A percentile compares a stretch with the other conserved stretches of the same genome.
Conservation (phyloP, 2,329 filamentous ascomycete species). For the Biscogniauxia sp. region DNA sequence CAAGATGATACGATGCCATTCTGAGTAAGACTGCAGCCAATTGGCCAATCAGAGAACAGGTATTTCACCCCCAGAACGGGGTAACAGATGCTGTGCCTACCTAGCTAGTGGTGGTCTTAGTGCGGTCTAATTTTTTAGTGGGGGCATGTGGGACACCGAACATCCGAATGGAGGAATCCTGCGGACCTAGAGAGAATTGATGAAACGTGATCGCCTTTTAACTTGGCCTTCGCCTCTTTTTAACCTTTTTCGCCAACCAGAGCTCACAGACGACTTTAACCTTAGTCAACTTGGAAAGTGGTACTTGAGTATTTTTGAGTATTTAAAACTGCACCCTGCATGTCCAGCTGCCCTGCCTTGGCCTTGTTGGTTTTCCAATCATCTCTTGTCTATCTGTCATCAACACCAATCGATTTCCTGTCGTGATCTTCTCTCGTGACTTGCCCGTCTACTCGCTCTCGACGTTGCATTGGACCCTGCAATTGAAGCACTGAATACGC, state of each 20-base stretch:
- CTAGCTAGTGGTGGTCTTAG: neutral
- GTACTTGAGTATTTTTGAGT: too few species aligned
- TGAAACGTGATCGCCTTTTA: neutral
- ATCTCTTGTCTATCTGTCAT: conserved; percentile 1
- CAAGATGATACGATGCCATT: neutral
- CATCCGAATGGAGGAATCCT: neutral
- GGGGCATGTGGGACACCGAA: conserved; percentile 20
- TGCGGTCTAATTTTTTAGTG: neutral
- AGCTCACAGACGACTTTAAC: too few species aligned
- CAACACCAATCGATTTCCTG: too few species aligned
- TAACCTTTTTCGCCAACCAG: neutral
- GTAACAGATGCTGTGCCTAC: neutral
- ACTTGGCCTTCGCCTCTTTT: neutral
- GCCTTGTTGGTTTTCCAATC: neutral
- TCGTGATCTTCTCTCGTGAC: neutral
- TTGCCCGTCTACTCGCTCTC: neutral
- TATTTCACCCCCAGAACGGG: conserved; percentile 3
- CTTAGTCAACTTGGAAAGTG: neutral
- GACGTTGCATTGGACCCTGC: neutral
- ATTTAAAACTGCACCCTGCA: neutral
- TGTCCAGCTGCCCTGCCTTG: neutral
- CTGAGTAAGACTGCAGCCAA: neutral
- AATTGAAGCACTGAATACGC: conserved; percentile 8
- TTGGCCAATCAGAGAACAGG: conserved; percentile 3
- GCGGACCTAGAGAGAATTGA: neutral